phyloP scores from a whole-genome alignment of 495 filamentous ascomycete genomes.

The Penicillium robsamsonii region DNA sequence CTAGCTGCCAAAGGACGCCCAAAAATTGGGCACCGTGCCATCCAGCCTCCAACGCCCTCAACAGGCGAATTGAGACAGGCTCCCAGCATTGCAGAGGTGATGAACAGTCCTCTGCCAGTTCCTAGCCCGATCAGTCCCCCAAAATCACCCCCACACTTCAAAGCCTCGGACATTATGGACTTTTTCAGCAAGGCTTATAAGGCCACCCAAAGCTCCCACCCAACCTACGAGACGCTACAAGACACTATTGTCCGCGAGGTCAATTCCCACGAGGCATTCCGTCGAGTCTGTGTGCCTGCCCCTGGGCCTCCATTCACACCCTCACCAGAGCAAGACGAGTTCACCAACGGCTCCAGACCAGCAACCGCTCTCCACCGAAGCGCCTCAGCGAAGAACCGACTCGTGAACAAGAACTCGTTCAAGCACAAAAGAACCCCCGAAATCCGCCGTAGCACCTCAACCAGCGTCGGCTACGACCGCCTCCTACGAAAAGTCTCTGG shows the following conservation, averaged over 20 bases:
- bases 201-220: slow-evolving; percentile 33
- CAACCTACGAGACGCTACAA: slow-evolving; percentile 46
- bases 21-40: slow-evolving; percentile 41
- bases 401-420: slow-evolving; percentile 36
- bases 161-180: slow-evolving; percentile 45
- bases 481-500: slow-evolving; percentile 22
- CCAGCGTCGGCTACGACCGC: slow-evolving; percentile 24
- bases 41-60: slow-evolving; percentile 44
- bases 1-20: slow-evolving; percentile 32
- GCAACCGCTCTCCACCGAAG: slow-evolving; percentile 20
- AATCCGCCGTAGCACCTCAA: slow-evolving; percentile 36
- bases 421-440: slow-evolving; percentile 35
- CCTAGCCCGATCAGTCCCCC: slow-evolving; percentile 22
- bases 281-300: slow-evolving; percentile 35
- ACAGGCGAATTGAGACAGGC: slow-evolving; percentile 26
- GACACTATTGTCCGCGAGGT: slow-evolving; percentile 50
- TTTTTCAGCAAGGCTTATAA: slow-evolving; percentile 42
- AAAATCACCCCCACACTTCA: slow-evolving; percentile 27
- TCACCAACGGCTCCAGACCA: slow-evolving; percentile 12
- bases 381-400: slow-evolving; percentile 19
- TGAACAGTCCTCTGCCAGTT: slow-evolving; percentile 41
- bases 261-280: slow-evolving; percentile 50
- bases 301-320: slow-evolving; percentile 41
- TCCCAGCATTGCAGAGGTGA: slow-evolving; percentile 47
- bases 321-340: slow-evolving; percentile 26